Percentiles rank a stretch among this genome's conserved stretches.
Conservation (phyloP, 768 basidiomycete species). For the Mycena alexandri region DNA sequence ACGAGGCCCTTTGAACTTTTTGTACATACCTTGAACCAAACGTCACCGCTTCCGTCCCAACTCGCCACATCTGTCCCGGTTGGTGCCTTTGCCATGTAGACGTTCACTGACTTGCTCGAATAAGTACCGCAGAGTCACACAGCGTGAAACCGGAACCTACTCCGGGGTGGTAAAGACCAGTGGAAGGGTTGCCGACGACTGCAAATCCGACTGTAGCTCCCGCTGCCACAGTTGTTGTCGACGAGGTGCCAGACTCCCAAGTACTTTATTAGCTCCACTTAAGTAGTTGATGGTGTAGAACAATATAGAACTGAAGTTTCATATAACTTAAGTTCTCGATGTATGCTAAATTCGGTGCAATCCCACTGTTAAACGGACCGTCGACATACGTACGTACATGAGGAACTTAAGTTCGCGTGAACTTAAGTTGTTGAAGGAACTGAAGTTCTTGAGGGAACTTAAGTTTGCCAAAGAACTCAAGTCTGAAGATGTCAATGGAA, state of each 20-base stretch:
- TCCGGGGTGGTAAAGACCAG: conserved; percentile 24
- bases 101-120: conserved; percentile 20
- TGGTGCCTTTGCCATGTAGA: conserved; percentile 34
- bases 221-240: conserved; percentile 46
- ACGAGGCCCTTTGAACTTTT: neutral
- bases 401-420: too few species aligned
- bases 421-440: too few species aligned
- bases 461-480: too few species aligned
- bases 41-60: conserved; percentile 32
- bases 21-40: conserved; percentile 51
- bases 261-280: too few species aligned
- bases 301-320: too few species aligned
- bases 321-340: too few species aligned
- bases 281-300: too few species aligned
- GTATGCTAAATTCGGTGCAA: too few species aligned
- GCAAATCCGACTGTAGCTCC: conserved; percentile 44
- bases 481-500: too few species aligned
- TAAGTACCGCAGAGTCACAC: neutral
- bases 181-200: conserved; percentile 1
- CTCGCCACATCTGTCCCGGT: conserved; percentile 26
- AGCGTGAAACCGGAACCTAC: neutral
- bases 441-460: too few species aligned
- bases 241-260: conserved; percentile 41
- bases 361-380: too few species aligned
- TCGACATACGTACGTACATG: too few species aligned